Evolutionary conservation across 306 rosid genomes (phyloP), one percentile per base, ranked within the genome.

Genomic region (Sicyos edulis): DNA sequence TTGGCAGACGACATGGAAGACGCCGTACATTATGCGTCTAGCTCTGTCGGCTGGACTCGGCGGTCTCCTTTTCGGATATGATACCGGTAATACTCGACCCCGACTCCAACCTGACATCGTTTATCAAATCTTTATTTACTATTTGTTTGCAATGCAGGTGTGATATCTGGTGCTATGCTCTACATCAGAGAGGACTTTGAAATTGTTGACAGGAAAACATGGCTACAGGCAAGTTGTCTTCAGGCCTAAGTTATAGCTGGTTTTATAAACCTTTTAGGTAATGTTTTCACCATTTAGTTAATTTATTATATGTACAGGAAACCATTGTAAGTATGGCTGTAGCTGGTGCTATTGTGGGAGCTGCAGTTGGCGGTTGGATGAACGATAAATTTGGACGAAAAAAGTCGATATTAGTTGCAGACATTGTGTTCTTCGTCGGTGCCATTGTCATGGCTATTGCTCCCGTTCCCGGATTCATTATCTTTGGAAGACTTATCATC

Each of bases 321-420:
- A 85, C 88, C 57, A 88, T 90, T 54, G 98, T 92, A 49, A 92
- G 98, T 71, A 85, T 82, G 91, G 96, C 98, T 1, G 89, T 90
- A 40, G 98, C 88, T 14, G 96, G 91, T 29, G 96, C 98, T 5
- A 92, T 92, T n/a, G 0, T 90, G 69, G 98, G 96, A n/a, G 96
- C 98, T 13, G 98, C 96, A 53, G 13, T 90, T 21, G 98, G 98
- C 12, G 98, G 96, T 4, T 89, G 88, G 85, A 81, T 90, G 84
- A 89, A 82, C 12, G 98, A 92, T 79, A 86, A 75, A 47, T 15
- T 88, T 14, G 98, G 98, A 68, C 51, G 98, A 62, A 88, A 71
- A 73, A 84, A 37, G 34, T 77, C 96, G 2, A 85, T 92, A 32
- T 24, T 92, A 45, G 9, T 54, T 2, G 98, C 98, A 2, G 96